phyloP scores from a whole-genome alignment of 75 land plant genomes.

The Pinus albicaulis region DNA sequence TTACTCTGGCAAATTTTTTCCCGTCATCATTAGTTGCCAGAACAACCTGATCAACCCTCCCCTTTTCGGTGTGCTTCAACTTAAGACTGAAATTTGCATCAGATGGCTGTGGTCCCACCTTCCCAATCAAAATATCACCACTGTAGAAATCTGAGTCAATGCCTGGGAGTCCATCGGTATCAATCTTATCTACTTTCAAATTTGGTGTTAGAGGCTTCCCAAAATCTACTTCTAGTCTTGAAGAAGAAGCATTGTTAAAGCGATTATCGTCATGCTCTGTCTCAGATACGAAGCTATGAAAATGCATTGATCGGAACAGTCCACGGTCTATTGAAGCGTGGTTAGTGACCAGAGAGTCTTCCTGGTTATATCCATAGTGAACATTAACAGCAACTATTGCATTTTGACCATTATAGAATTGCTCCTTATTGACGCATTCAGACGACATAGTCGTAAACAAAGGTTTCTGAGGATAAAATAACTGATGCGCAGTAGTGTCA shows the following conservation, averaged over 20 bases:
- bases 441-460: constrained; percentile 64
- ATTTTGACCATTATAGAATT: constrained; percentile 83
- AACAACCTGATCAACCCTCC: constrained; percentile 85
- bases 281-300: constrained; percentile 62
- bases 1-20: constrained; percentile 72
- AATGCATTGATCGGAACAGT: constrained; percentile 77
- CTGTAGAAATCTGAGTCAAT: constrained; percentile 60
- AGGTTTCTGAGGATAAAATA: constrained; percentile 87
- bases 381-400: constrained; percentile 86
- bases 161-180: constrained; percentile 86
- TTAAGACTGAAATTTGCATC: constrained; percentile 69
- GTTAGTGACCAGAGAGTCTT: constrained; percentile 90
- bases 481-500: constrained; percentile 73
- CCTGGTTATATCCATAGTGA: constrained; percentile 91
- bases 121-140: constrained; percentile 87
- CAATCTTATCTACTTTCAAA: constrained; percentile 62
- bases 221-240: constrained; percentile 31
- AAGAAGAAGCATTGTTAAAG: constrained; percentile 5
- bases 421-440: constrained; percentile 60
- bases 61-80: constrained; percentile 79
- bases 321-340: constrained; percentile 84
- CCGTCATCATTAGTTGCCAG: constrained; percentile 88
- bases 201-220: constrained; percentile 54
- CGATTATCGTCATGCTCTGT: constrained; percentile 37
- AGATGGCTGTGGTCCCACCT: constrained; percentile 41